Conservation (phyloP, 2,329 filamentous ascomycete species). For the Aspergillus puulaauensis region DNA sequence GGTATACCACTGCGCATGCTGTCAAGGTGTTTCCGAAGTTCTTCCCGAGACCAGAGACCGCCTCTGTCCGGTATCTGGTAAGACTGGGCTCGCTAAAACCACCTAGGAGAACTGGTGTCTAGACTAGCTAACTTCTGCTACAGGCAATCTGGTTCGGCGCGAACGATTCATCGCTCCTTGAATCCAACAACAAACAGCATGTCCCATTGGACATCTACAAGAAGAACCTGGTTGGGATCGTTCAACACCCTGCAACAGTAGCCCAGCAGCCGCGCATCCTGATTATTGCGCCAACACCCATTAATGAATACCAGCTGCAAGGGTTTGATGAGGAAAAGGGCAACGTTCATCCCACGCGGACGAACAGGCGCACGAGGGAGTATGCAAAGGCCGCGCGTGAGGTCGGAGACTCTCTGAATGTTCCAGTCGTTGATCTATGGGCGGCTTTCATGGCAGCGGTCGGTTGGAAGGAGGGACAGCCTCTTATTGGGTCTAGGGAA, state of each 20-base stretch:
- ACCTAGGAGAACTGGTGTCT: neutral
- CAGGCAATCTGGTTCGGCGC: slow-evolving; percentile 82
- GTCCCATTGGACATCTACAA: slow-evolving; percentile 75
- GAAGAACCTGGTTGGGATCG: slow-evolving; percentile 68
- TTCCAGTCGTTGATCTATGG: slow-evolving; percentile 78
- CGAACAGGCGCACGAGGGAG: slow-evolving; percentile 59
- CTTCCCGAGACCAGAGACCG: slow-evolving; percentile 64
- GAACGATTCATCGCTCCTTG: slow-evolving; percentile 77
- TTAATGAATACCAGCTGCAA: slow-evolving; percentile 71
- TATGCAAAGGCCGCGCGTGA: slow-evolving; percentile 68
- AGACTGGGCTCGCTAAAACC: neutral
- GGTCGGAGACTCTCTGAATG: slow-evolving; percentile 53
- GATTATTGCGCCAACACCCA: slow-evolving; percentile 73
- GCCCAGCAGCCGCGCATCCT: slow-evolving; percentile 75
- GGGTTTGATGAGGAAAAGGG: slow-evolving; percentile 50
- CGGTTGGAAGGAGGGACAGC: slow-evolving; percentile 52
- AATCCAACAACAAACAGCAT: slow-evolving; percentile 63
- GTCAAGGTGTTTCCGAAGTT: slow-evolving; percentile 67
- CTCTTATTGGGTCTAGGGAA: slow-evolving; percentile 57
- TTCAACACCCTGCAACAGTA: slow-evolving; percentile 67
- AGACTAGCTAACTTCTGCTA: slow-evolving; percentile 1
- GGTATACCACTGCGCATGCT: slow-evolving; percentile 79
- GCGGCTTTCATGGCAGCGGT: slow-evolving; percentile 69
- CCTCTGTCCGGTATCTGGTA: slow-evolving; percentile 47
- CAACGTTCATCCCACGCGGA: slow-evolving; percentile 53